These are phyloP conservation scores for Tothia fuscella DNA, from an alignment of 2,329 filamentous ascomycete species.

Conservation along the genomic window DNA sequence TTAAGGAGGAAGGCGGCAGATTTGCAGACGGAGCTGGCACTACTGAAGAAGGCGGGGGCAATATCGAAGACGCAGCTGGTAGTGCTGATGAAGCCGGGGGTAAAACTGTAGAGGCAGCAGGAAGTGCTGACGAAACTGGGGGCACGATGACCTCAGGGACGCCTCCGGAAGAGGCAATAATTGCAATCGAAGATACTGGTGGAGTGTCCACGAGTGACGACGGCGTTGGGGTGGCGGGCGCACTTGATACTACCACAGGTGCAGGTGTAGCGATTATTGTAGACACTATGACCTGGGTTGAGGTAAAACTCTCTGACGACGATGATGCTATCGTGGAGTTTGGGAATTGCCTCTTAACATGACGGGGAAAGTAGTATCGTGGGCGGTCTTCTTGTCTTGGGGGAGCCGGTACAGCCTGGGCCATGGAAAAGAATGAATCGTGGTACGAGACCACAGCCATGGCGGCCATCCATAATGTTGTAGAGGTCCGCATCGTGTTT, in stretches of 20 bases:
- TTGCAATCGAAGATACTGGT: not conserved
- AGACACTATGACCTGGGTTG: not conserved
- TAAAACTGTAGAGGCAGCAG: not conserved
- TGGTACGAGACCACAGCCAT: slow-evolving; percentile 32
- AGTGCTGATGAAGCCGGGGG: too few species aligned
- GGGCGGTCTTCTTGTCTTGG: slow-evolving; percentile 24
- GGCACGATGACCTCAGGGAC: not conserved
- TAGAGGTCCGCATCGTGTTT: slow-evolving; percentile 30
- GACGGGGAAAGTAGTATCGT: slow-evolving; percentile 36
- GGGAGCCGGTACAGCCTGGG: slow-evolving; percentile 36
- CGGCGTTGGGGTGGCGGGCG: too few species aligned
- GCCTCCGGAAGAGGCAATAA: not conserved
- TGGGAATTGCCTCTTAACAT: slow-evolving; percentile 32
- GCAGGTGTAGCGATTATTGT: not conserved
- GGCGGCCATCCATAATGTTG: slow-evolving; percentile 34
- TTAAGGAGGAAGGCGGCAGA: not conserved
- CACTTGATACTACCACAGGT: not conserved
- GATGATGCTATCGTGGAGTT: slow-evolving; percentile 12
- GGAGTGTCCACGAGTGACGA: not conserved
- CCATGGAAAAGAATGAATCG: slow-evolving; percentile 32
- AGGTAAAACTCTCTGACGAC: slow-evolving; percentile 5
- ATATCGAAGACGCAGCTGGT: not conserved
- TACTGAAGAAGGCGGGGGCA: not conserved
- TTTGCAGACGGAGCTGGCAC: not conserved
- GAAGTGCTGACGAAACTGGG: not conserved